Conservation (phyloP, 177 flowering plant species). For the Vitis hybrid region DNA sequence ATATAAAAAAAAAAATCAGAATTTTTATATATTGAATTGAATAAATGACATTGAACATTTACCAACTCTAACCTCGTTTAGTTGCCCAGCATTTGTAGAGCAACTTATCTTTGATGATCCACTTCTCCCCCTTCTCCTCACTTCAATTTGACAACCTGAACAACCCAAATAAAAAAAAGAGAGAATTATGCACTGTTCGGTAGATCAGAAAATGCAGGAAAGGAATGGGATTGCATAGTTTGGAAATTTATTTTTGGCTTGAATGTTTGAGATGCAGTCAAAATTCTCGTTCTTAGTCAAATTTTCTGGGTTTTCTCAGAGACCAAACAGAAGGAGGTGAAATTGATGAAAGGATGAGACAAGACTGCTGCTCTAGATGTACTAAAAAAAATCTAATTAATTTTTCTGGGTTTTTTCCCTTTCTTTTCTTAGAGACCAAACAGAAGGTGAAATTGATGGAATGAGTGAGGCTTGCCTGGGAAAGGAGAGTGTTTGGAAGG, state of each 20-base stretch:
- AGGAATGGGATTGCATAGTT: background rate
- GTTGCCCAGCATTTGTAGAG: conserved; percentile 11
- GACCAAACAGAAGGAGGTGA: background rate
- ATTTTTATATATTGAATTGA: background rate
- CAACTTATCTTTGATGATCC: background rate
- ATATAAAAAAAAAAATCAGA: background rate
- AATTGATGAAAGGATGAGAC: too few relatives aligned
- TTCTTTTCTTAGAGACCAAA: too few relatives aligned
- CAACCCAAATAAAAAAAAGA: background rate
- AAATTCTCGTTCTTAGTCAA: background rate
- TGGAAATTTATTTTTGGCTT: too few relatives aligned
- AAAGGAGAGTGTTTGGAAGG: background rate
- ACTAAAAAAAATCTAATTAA: too few relatives aligned
- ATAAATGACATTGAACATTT: background rate
- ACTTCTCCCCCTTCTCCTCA: background rate
- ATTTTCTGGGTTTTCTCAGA: background rate
- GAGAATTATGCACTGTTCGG: background rate
- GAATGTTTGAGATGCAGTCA: background rate
- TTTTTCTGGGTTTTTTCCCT: too few relatives aligned
- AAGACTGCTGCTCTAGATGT: too few relatives aligned
- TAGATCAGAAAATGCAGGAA: too few relatives aligned
- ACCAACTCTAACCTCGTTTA: conserved; percentile 1
- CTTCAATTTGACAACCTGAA: conserved; percentile 11
- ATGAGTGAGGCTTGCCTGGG: conserved; percentile 12
- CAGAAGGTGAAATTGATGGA: too few relatives aligned